A percentile compares a stretch with the other conserved stretches of the same genome.
Evolutionary conservation across 768 basidiomycete species (phyloP).

Genomic region (Kwoniella mangroviensis): DNA sequence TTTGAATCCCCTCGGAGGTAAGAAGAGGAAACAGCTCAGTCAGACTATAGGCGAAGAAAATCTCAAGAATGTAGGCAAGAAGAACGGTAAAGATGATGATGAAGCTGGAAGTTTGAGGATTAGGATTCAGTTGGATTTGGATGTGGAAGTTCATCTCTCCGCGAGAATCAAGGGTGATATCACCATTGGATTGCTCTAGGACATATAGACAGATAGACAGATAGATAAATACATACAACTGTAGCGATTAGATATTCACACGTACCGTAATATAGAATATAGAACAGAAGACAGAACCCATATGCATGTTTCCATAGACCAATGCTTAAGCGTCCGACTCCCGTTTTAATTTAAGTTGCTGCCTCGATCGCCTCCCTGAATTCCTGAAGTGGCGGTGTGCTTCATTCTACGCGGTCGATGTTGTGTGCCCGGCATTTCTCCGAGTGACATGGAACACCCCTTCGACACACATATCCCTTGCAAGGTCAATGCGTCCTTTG

Average conservation of each 20-base stretch:
- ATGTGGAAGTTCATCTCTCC: conserved; percentile 16
- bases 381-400: background rate
- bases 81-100: background rate
- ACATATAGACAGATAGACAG: background rate
- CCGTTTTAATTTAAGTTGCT: background rate
- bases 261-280: background rate
- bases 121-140: conserved; percentile 21
- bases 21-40: conserved; percentile 1
- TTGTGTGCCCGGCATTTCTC: background rate
- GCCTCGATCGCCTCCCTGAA: background rate
- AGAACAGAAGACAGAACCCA: background rate
- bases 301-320: background rate
- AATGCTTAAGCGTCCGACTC: background rate
- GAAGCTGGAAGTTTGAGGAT: conserved; percentile 8
- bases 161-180: conserved; percentile 24
- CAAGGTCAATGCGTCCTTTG: conserved; percentile 13
- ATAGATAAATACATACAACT: background rate
- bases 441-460: background rate
- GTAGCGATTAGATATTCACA: background rate
- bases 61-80: background rate
- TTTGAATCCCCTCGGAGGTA: background rate
- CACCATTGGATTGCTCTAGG: conserved; percentile 19
- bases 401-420: background rate
- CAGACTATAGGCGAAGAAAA: background rate
- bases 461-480: background rate